A percentile compares a stretch with the other conserved stretches of the same genome.
These are phyloP conservation scores for Metrosideros polymorpha DNA, from an alignment of 441 rosid species.

Conservation along the genomic window DNA sequence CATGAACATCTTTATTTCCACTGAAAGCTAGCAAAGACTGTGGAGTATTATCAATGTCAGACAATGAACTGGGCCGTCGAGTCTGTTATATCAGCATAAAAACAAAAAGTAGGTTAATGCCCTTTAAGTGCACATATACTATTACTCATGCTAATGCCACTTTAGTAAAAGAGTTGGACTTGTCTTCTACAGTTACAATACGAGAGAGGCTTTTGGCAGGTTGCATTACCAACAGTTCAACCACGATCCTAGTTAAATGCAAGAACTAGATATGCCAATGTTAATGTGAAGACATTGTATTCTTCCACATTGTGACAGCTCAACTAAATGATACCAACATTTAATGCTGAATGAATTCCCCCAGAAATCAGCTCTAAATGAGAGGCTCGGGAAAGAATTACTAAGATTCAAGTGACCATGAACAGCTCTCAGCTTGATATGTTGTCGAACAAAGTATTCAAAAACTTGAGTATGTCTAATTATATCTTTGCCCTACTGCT, in stretches of 20 bases:
- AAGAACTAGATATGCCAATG: neutral
- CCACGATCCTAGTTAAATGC: neutral
- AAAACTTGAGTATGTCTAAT: neutral
- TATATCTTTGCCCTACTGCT: neutral
- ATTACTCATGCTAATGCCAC: neutral
- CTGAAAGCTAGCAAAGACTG: conserved; percentile 73
- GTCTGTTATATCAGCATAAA: conserved; percentile 43
- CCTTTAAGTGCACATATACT: neutral
- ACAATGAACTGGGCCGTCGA: conserved; percentile 37
- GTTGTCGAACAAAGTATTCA: neutral
- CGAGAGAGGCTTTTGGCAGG: neutral
- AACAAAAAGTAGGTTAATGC: neutral
- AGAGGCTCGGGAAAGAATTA: neutral
- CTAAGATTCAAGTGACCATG: neutral
- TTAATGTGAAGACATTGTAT: neutral
- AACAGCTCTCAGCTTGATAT: neutral
- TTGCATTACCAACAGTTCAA: neutral
- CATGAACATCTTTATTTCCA: conserved; percentile 63
- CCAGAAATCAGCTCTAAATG: neutral
- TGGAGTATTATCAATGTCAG: conserved; percentile 72
- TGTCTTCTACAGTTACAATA: neutral
- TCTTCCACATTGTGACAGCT: neutral
- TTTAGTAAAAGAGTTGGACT: neutral
- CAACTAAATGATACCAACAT: neutral
- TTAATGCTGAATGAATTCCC: neutral